phyloP scores from a whole-genome alignment of 2,329 filamentous ascomycete genomes.

The Aspergillus latus region DNA sequence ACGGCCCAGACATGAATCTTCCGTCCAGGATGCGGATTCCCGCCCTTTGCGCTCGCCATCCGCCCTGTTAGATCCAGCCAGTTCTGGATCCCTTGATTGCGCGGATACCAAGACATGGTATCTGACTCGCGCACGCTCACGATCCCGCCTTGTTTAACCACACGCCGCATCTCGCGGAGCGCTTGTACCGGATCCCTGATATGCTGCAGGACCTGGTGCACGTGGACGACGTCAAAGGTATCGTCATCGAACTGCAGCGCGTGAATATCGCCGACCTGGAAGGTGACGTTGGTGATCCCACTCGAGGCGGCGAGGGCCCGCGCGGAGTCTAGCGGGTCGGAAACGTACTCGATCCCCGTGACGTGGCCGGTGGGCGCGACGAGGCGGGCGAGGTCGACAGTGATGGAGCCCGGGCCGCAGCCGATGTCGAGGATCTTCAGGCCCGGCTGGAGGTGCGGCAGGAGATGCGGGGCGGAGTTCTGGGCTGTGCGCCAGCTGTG shows the following conservation, averaged over 20 bases:
- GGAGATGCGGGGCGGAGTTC: conserved; percentile 43
- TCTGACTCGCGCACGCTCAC: conserved; percentile 51
- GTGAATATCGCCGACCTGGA: conserved; percentile 44
- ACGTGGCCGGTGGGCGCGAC: conserved; percentile 38
- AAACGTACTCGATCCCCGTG: conserved; percentile 37
- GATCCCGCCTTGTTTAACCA: conserved; percentile 54
- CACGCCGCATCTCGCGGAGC: conserved; percentile 55
- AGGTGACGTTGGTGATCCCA: conserved; percentile 36
- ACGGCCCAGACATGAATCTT: conserved; percentile 38
- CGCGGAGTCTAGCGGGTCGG: conserved; percentile 37
- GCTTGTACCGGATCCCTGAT: conserved; percentile 52
- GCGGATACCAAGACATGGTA: conserved; percentile 34
- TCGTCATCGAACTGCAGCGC: conserved; percentile 43
- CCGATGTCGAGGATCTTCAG: conserved; percentile 47
- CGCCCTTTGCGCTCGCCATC: conserved; percentile 28
- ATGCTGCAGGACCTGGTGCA: conserved; percentile 60
- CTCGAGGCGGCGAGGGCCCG: conserved; percentile 29
- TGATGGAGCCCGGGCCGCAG: conserved; percentile 49
- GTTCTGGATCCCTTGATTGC: conserved; percentile 25
- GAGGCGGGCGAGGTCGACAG: conserved; percentile 39
- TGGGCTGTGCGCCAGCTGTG: conserved; percentile 37
- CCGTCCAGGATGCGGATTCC: conserved; percentile 29
- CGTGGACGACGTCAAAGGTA: conserved; percentile 60
- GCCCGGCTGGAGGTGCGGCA: conserved; percentile 36
- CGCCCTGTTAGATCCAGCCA: conserved; percentile 26